phyloP scores from a whole-genome alignment of 306 rosid species.

The Gleditsia sinensis region DNA sequence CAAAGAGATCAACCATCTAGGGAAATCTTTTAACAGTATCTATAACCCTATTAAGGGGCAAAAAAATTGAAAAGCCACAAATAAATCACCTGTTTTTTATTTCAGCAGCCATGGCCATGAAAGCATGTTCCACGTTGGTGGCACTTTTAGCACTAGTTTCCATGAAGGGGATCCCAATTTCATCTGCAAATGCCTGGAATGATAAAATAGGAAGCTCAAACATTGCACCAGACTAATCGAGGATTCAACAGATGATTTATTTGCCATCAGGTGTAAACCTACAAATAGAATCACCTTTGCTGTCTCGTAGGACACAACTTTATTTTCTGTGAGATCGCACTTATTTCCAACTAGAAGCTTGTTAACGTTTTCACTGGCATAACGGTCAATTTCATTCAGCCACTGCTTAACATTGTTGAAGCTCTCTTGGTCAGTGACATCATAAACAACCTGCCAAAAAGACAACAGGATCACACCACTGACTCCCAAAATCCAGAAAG shows the following conservation, averaged over 20 bases:
- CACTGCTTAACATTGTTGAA: constrained; percentile 81
- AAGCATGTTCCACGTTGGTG: constrained; percentile 75
- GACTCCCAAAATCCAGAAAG: constrained; percentile 14
- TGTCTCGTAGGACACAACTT: constrained; percentile 72
- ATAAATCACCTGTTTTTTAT: constrained; percentile 64
- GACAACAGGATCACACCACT: constrained; percentile 22
- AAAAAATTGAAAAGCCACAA: constrained; percentile 11
- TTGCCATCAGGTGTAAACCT: not conserved
- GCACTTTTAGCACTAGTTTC: constrained; percentile 84
- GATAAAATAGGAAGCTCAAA: constrained; percentile 26
- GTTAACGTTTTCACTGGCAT: constrained; percentile 81
- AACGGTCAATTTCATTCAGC: constrained; percentile 83
- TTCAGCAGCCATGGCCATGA: constrained; percentile 89
- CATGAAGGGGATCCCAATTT: constrained; percentile 81
- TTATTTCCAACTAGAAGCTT: constrained; percentile 82
- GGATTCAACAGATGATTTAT: not conserved
- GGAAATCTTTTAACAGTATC: not conserved
- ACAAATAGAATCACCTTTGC: constrained; percentile 55
- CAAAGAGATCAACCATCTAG: constrained; percentile 5
- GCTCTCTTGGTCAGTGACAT: constrained; percentile 86
- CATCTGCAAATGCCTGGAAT: constrained; percentile 77
- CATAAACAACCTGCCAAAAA: constrained; percentile 68
- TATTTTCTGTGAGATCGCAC: constrained; percentile 67
- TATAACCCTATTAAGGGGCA: constrained; percentile 1
- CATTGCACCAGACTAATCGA: constrained; percentile 13